Conservation (phyloP, 768 basidiomycete species). For the Russula emetica region DNA sequence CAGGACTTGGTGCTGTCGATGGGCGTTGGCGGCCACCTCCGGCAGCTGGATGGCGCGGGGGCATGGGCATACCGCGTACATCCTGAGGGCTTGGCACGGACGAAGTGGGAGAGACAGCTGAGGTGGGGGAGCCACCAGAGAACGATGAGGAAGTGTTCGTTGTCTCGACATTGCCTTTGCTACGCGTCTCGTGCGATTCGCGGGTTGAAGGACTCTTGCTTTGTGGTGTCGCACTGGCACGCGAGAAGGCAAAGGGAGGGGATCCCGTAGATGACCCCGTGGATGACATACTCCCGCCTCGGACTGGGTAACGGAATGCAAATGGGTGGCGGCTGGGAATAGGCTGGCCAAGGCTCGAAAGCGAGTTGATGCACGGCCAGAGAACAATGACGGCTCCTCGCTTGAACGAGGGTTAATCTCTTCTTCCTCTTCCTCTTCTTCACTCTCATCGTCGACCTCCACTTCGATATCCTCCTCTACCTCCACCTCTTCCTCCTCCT, state of each 20-base stretch:
- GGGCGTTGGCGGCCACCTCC: too few species aligned
- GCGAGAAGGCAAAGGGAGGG: slow-evolving; percentile 30
- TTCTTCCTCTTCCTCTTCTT: slow-evolving; percentile 40
- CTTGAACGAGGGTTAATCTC: slow-evolving; percentile 33
- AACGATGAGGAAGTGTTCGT: slow-evolving; percentile 2
- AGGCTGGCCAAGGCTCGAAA: slow-evolving; percentile 82
- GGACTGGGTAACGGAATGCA: slow-evolving; percentile 52
- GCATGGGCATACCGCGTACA: background rate
- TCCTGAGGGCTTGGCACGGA: too few species aligned
- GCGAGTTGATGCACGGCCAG: slow-evolving; percentile 50
- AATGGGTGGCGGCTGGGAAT: slow-evolving; percentile 68
- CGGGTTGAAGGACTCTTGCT: slow-evolving; percentile 36
- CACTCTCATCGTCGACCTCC: slow-evolving; percentile 38
- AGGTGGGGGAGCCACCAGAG: slow-evolving; percentile 46
- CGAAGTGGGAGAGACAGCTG: too few species aligned
- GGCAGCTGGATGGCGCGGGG: too few species aligned
- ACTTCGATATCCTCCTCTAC: slow-evolving; percentile 31
- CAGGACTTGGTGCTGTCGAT: too few species aligned
- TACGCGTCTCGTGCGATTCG: slow-evolving; percentile 38
- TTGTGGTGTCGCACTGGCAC: slow-evolving; percentile 34
- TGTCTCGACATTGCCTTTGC: slow-evolving; percentile 54
- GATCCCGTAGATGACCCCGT: slow-evolving; percentile 41
- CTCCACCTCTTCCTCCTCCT: slow-evolving; percentile 31
- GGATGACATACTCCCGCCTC: slow-evolving; percentile 42
- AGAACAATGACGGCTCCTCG: slow-evolving; percentile 54